These are phyloP conservation scores for Lipomyces starkeyi DNA, from an alignment of 805 yeast genomes.

Conservation along the genomic window DNA sequence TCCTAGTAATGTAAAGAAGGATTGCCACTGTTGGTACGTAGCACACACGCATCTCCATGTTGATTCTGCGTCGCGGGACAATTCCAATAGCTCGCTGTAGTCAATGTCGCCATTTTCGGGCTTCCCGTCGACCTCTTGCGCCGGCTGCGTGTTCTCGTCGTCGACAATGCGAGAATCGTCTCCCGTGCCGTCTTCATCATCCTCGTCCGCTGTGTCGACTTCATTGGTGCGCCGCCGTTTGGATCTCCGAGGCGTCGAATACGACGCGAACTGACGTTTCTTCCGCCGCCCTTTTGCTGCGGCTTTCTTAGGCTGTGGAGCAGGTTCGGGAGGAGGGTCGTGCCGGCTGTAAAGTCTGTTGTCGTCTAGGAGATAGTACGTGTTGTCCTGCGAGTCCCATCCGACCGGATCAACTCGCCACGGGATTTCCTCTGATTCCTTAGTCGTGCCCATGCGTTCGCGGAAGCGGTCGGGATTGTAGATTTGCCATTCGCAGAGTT, in stretches of 20 bases:
- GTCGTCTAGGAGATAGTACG: constrained; percentile 47
- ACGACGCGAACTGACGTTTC: constrained; percentile 26
- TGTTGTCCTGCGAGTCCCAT: constrained; percentile 40
- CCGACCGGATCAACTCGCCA: constrained; percentile 46
- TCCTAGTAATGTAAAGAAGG: constrained; percentile 34
- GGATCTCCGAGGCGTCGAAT: constrained; percentile 26
- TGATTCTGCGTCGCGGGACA: constrained; percentile 35
- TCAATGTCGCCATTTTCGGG: constrained; percentile 8
- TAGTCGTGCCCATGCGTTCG: constrained; percentile 37
- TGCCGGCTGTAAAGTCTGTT: constrained; percentile 43
- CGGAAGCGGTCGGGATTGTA: constrained; percentile 37
- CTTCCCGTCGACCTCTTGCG: constrained; percentile 13
- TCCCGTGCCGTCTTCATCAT: constrained; percentile 21
- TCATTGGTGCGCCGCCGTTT: constrained; percentile 27
- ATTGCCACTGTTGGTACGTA: constrained; percentile 43
- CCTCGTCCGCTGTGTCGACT: constrained; percentile 30
- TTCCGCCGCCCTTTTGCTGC: constrained; percentile 11
- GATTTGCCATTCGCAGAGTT: constrained; percentile 34
- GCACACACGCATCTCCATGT: constrained; percentile 46
- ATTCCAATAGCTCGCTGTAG: constrained; percentile 20
- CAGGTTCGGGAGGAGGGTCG: constrained; percentile 18
- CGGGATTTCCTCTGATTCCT: constrained; percentile 33
- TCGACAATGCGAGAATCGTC: neutral
- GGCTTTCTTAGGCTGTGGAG: constrained; percentile 25
- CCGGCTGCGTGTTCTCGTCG: constrained; percentile 12